Evolutionary conservation across 2,329 filamentous ascomycete genomes (phyloP), one percentile per base, ranked within the genome.

Genomic region (Colletotrichum shisoi): DNA sequence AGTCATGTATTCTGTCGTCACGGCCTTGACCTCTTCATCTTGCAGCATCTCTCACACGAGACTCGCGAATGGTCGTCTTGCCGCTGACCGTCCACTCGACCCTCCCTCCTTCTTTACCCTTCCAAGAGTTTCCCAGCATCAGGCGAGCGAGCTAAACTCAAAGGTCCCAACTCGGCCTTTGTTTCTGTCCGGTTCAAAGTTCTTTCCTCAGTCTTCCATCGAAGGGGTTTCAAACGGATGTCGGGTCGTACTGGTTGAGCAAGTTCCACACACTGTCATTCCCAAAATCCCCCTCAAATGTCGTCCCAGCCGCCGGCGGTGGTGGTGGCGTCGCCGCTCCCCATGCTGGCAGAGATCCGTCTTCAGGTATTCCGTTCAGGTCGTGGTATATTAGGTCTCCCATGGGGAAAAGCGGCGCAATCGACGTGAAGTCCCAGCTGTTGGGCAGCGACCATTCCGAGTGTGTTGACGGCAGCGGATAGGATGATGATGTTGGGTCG

Each of bases 361-460:
- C 71, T 53, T 74, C 75, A 3, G 75, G 74, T 12, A 81, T 76
- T n/a, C 79, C 82, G 13, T 79, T 80, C 4, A 88, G 76, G 40
- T 87, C 82, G 69, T 88, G 85, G 71, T 84, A 87, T 0, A 86
- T 76, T 5, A 89, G 76, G 70, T 88, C 86, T 21, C 83, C 81
- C 65, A 84, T 85, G 0, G 86, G 83, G 62, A 85, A 87, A 66
- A 87, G 80, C 17, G 85, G 84, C 69, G 83, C 81, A 65, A 89
- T 80, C 12, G 78, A 76, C 24, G 81, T 76, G 71, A 87, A 82
- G 71, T 84, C 81, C 67, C 85, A 83, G 62, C 79, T 75, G 7
- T 77, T 76, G 2, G 83, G 81, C 48, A 82, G 70, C 17, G 75
- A 73, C 79, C 81, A 83, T 21, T 68, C 66, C 21, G 66, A 68